Evolutionary conservation across 2,329 filamentous ascomycete genomes (phyloP).

Genomic region (Botryotinia narcissicola): DNA sequence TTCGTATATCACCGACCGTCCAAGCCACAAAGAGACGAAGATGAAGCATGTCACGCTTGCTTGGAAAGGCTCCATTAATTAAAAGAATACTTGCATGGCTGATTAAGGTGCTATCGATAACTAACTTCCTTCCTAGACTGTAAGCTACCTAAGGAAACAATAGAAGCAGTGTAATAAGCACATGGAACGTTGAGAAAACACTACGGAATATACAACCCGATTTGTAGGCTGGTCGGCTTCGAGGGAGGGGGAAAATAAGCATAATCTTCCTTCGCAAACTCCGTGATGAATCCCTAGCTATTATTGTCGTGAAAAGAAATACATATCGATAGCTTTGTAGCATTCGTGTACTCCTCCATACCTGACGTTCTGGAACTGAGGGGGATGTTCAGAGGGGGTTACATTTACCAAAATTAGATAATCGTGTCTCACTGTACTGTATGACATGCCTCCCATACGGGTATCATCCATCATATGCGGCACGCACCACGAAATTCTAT

Average conservation of each 20-base stretch:
- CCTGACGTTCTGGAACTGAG: background rate
- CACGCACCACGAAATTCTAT: background rate
- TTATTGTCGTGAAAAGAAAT: background rate
- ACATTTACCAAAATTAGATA: constrained; percentile 18
- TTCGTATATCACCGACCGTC: background rate
- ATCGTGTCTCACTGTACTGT: background rate
- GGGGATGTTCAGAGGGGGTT: background rate
- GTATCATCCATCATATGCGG: background rate
- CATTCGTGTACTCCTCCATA: background rate
- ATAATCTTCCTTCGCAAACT: constrained; percentile 1
- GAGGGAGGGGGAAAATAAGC: background rate
- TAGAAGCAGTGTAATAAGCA: background rate
- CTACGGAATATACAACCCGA: background rate
- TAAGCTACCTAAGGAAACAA: background rate
- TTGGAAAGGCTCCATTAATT: background rate
- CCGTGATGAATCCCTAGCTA: background rate
- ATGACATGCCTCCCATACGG: background rate
- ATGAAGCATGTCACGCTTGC: background rate
- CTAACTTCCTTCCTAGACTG: background rate
- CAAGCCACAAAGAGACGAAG: background rate
- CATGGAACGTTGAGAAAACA: background rate
- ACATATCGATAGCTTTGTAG: background rate
- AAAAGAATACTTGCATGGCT: background rate
- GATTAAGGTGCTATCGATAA: background rate
- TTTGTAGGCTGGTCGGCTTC: background rate